These are phyloP conservation scores for Colletotrichum higginsianum DNA, from an alignment of 2,329 filamentous ascomycete species.

Conservation along the genomic window DNA sequence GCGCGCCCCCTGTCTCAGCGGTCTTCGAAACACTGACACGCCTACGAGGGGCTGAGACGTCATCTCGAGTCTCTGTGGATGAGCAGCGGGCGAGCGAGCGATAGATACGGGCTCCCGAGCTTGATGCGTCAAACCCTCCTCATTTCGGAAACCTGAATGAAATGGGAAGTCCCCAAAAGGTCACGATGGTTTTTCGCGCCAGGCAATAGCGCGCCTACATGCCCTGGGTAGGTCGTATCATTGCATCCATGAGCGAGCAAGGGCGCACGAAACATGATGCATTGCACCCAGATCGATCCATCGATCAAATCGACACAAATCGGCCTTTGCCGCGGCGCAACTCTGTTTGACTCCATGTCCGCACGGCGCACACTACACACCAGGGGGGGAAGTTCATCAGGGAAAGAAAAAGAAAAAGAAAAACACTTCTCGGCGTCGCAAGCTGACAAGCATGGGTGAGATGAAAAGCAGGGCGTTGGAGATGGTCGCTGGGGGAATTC, in stretches of 20 bases:
- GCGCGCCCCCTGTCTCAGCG: not conserved
- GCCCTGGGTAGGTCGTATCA: no score
- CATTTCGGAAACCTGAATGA: no score
- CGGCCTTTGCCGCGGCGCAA: no score
- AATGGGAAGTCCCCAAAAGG: no score
- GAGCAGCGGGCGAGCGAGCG: no score
- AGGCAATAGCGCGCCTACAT: no score
- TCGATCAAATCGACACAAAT: slow-evolving; percentile 4
- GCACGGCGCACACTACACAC: not conserved
- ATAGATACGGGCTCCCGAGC: no score
- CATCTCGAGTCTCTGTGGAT: no score
- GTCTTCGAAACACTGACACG: not conserved
- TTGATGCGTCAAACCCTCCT: no score
- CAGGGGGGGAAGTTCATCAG: no score
- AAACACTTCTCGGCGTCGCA: not conserved
- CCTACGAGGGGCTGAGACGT: not conserved
- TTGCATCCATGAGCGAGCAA: not conserved
- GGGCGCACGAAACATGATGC: not conserved
- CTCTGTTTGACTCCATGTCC: not conserved
- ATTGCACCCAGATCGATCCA: not conserved
- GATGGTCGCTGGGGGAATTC: not conserved
- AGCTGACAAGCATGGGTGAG: slow-evolving; percentile 1
- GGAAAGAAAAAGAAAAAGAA: no score
- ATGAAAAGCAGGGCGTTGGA: slow-evolving; percentile 18
- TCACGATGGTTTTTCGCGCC: no score